These are phyloP conservation scores for Passalora sequoiae DNA, from an alignment of 2,329 filamentous ascomycete genomes.

Conservation along the genomic window DNA sequence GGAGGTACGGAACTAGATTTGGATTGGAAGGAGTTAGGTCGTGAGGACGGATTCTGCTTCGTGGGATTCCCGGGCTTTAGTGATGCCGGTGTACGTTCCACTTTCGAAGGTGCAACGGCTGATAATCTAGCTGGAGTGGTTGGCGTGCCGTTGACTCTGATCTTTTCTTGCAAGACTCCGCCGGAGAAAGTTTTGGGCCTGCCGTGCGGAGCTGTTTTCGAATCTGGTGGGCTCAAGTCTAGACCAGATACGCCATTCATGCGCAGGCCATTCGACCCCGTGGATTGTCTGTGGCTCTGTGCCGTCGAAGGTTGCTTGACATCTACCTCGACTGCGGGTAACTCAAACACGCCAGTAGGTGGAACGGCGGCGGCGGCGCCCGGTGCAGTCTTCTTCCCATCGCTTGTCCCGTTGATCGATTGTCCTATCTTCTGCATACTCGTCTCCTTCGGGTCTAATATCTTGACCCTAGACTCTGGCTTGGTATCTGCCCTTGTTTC, in stretches of 20 bases:
- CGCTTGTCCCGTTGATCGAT: not conserved
- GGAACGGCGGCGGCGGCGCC: slow-evolving; percentile 5
- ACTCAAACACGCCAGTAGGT: slow-evolving; percentile 24
- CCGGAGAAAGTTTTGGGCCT: slow-evolving; percentile 28
- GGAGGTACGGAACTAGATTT: not conserved
- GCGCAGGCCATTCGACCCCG: slow-evolving; percentile 28
- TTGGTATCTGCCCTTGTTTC: slow-evolving; percentile 12
- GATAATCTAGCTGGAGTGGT: slow-evolving; percentile 7
- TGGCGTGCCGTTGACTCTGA: not conserved
- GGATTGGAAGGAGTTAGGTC: slow-evolving; percentile 2
- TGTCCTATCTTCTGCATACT: not conserved
- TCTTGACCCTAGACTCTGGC: slow-evolving; percentile 6
- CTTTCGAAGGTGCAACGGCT: slow-evolving; percentile 4
- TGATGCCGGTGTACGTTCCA: slow-evolving; percentile 16
- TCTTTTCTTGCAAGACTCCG: not conserved
- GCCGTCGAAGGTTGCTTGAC: slow-evolving; percentile 24
- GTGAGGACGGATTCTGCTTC: slow-evolving; percentile 1
- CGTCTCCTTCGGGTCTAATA: not conserved
- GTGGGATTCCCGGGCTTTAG: slow-evolving; percentile 17
- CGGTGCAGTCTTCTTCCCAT: not conserved
- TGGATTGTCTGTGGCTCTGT: slow-evolving; percentile 18
- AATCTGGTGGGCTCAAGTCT: slow-evolving; percentile 3
- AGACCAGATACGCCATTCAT: slow-evolving; percentile 30
- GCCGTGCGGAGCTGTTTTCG: slow-evolving; percentile 14
- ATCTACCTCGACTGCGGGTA: slow-evolving; percentile 20